Conservation (phyloP, 306 rosid genomes). For the Cicer bijugum region DNA sequence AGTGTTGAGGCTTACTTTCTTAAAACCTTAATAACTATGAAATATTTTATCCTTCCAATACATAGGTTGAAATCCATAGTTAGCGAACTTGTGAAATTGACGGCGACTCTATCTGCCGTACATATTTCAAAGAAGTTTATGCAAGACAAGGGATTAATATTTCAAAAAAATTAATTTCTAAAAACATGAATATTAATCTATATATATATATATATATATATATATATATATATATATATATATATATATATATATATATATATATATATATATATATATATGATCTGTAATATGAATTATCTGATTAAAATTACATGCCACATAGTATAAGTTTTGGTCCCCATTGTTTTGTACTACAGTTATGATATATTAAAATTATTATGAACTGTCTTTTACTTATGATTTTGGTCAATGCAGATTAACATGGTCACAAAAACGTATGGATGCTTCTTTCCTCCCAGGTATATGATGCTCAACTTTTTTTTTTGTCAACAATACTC, state of each 20-base stretch:
- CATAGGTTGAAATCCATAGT: too few relatives aligned
- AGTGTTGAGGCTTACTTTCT: too few relatives aligned
- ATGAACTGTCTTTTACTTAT: neutral
- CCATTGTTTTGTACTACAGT: neutral
- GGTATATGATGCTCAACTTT: conserved; percentile 38
- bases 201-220: neutral
- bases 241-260: neutral
- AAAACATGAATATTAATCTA: conserved; percentile 1
- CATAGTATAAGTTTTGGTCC: neutral
- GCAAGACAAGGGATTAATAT: neutral
- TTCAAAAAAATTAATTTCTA: neutral
- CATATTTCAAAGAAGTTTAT: too few relatives aligned
- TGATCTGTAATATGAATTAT: neutral
- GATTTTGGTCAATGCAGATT: conserved; percentile 47
- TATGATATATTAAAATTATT: neutral
- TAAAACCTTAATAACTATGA: too few relatives aligned
- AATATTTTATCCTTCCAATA: too few relatives aligned
- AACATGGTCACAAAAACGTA: conserved; percentile 59
- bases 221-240: neutral
- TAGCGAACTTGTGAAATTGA: too few relatives aligned
- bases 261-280: too few relatives aligned
- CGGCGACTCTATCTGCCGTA: too few relatives aligned
- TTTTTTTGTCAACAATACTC: too few relatives aligned
- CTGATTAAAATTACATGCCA: too few relatives aligned
- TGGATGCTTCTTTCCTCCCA: conserved; percentile 55